Evolutionary conservation across 2,329 filamentous ascomycete genomes (phyloP).

Genomic region (Botrytis paeoniae): DNA sequence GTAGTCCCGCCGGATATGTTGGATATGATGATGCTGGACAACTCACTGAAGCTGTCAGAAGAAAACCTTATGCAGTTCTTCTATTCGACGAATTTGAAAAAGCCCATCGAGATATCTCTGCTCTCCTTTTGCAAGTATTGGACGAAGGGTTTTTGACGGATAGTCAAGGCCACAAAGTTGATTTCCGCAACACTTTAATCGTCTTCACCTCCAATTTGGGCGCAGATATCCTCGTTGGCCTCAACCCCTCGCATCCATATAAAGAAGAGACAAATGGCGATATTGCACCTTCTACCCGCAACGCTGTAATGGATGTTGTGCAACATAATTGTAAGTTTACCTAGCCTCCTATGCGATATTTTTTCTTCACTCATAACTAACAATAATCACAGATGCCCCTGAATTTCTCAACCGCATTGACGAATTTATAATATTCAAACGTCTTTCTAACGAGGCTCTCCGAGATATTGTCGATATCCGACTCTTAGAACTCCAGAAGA

Average conservation of each 20-base stretch:
- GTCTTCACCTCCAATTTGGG: constrained; percentile 95
- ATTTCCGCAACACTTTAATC: constrained; percentile 95
- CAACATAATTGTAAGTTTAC: constrained; percentile 49
- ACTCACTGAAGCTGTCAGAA: constrained; percentile 87
- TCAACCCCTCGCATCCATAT: constrained; percentile 62
- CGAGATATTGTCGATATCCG: constrained; percentile 93
- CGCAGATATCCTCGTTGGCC: constrained; percentile 82
- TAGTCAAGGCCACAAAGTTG: constrained; percentile 91
- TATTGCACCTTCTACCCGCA: constrained; percentile 69
- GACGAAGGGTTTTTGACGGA: constrained; percentile 97
- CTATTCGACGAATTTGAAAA: constrained; percentile 98
- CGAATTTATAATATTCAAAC: constrained; percentile 94
- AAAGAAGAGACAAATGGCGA: constrained; percentile 62
- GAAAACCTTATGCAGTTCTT: constrained; percentile 92
- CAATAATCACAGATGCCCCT: constrained; percentile 57
- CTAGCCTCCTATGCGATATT: constrained; percentile 32
- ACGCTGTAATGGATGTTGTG: constrained; percentile 86
- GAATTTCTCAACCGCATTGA: constrained; percentile 97
- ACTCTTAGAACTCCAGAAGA: constrained; percentile 75
- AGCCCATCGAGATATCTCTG: constrained; percentile 90
- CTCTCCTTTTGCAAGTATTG: constrained; percentile 86
- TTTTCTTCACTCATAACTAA: constrained; percentile 5
- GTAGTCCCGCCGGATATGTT: constrained; percentile 89
- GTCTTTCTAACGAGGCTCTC: constrained; percentile 73
- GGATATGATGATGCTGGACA: constrained; percentile 97